Conservation (phyloP, 805 yeast species). For the Candida oleophila region DNA sequence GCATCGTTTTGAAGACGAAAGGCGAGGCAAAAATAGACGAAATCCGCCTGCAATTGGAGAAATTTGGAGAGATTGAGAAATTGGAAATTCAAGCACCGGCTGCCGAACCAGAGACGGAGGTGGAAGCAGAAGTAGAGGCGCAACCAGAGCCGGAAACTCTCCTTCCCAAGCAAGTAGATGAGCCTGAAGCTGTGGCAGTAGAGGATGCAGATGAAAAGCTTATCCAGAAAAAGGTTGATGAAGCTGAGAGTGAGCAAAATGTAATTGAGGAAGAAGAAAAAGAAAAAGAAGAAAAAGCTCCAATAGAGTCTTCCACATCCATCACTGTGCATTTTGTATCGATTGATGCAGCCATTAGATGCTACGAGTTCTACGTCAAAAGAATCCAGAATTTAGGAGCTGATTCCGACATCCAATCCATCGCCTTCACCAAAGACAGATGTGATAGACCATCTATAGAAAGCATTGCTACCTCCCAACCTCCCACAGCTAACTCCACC, state of each 20-base stretch:
- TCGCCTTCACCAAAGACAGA: conserved; percentile 1
- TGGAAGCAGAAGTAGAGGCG: neutral
- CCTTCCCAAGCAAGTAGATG: too few species aligned
- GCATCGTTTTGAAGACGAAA: conserved; percentile 7
- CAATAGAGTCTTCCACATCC: neutral
- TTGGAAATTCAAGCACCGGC: conserved; percentile 17
- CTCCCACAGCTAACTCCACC: conserved; percentile 1
- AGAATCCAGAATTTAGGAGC: conserved; percentile 18
- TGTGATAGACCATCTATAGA: conserved; percentile 4
- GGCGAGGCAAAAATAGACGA: conserved; percentile 5
- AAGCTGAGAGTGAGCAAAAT: neutral
- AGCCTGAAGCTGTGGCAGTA: conserved; percentile 5
- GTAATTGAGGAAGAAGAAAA: neutral
- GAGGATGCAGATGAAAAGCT: neutral
- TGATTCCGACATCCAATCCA: neutral
- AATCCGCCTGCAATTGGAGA: conserved; percentile 22
- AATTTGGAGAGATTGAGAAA: conserved; percentile 43
- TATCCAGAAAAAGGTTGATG: neutral
- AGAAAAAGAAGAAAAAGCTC: conserved; percentile 4
- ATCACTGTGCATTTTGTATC: conserved; percentile 38
- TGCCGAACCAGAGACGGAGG: neutral
- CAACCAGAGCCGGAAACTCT: neutral
- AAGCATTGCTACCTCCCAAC: neutral
- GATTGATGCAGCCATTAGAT: conserved; percentile 45
- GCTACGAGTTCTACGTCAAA: conserved; percentile 33